Evolutionary conservation across 2,329 filamentous ascomycete genomes (phyloP).

Genomic region (Dothiorella sarmentorum): DNA sequence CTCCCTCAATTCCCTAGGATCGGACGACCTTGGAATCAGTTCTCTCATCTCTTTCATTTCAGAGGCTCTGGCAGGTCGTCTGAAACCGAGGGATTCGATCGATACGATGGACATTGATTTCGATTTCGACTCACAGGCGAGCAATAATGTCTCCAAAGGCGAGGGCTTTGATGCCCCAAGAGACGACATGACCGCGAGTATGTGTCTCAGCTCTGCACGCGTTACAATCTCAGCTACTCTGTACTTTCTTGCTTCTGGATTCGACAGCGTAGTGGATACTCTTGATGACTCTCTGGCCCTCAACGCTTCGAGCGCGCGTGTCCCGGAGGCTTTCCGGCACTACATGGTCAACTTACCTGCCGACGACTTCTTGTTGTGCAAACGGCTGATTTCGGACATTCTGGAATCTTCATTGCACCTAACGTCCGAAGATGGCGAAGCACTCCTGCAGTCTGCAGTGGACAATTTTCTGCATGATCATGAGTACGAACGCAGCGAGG

Average conservation of each 20-base stretch:
- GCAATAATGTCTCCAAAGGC: conserved; percentile 40
- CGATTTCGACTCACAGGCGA: conserved; percentile 60
- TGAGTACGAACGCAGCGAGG: conserved; percentile 70
- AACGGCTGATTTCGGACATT: conserved; percentile 18
- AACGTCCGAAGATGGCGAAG: conserved; percentile 35
- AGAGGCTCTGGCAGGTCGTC: conserved; percentile 29
- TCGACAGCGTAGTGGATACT: background rate
- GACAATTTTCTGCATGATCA: conserved; percentile 48
- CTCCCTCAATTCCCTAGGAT: conserved; percentile 21
- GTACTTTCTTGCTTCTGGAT: conserved; percentile 7
- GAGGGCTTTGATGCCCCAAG: conserved; percentile 42
- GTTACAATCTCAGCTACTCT: conserved; percentile 16
- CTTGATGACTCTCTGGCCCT: background rate
- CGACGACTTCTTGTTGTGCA: conserved; percentile 20
- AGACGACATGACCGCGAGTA: conserved; percentile 37
- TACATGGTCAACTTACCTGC: conserved; percentile 19
- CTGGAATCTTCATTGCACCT: conserved; percentile 25
- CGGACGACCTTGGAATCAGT: conserved; percentile 30
- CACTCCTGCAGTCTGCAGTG: conserved; percentile 47
- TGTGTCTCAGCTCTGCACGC: background rate
- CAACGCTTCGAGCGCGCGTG: background rate
- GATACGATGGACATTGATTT: conserved; percentile 67
- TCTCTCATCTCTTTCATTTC: conserved; percentile 32
- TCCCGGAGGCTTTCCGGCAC: conserved; percentile 20
- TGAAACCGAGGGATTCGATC: conserved; percentile 28